A percentile compares a stretch with the other conserved stretches of the same genome.
Evolutionary conservation across 441 rosid species (phyloP).

Genomic region (Eugenia klotzschiana): DNA sequence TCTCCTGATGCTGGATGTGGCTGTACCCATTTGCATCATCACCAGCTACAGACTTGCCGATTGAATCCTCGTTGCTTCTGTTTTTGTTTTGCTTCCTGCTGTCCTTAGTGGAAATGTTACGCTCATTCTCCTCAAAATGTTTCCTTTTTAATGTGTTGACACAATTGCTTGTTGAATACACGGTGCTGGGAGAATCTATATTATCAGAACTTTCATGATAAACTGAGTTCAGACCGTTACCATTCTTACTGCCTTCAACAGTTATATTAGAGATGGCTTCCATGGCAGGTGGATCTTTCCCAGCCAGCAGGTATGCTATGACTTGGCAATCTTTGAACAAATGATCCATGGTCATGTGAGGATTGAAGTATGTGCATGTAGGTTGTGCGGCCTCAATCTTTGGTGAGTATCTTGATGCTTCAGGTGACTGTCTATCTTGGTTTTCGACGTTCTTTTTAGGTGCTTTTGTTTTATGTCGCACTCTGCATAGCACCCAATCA

Average conservation of each 20-base stretch:
- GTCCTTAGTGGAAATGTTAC: not conserved
- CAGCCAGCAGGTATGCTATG: slow-evolving; percentile 20
- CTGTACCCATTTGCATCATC: not conserved
- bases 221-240: not conserved
- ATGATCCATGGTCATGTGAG: slow-evolving; percentile 12
- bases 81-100: slow-evolving; percentile 1
- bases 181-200: slow-evolving; percentile 1
- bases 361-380: not conserved
- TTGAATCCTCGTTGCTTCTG: not conserved
- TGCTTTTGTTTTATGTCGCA: slow-evolving; percentile 13
- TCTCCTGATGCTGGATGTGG: slow-evolving; percentile 9
- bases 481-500: slow-evolving; percentile 46
- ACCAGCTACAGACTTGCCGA: not conserved
- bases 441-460: slow-evolving; percentile 10
- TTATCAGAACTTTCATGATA: not conserved
- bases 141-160: slow-evolving; percentile 17
- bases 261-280: slow-evolving; percentile 10
- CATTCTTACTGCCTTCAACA: slow-evolving; percentile 6
- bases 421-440: slow-evolving; percentile 2
- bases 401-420: not conserved
- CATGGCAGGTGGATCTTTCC: slow-evolving; percentile 12
- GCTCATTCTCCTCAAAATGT: not conserved
- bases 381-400: slow-evolving; percentile 4
- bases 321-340: slow-evolving; percentile 26
- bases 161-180: slow-evolving; percentile 2